phyloP scores from a whole-genome alignment of 192 early-diverging fungal genomes.

The Entomortierella lignicola region DNA sequence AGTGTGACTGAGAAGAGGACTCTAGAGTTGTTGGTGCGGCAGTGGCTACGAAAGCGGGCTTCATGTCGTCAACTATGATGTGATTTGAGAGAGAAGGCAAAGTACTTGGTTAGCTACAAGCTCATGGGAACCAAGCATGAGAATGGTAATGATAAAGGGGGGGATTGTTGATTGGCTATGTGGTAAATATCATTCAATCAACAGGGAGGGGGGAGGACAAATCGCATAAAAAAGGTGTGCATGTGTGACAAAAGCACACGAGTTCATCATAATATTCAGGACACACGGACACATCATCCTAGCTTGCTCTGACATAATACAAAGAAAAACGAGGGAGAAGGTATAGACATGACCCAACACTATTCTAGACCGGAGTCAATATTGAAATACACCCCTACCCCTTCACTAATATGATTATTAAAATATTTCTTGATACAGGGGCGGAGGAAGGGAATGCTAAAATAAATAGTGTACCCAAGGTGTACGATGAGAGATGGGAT shows the following conservation, averaged over 20 bases:
- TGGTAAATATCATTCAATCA: conserved; percentile 7
- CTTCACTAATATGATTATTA: neutral
- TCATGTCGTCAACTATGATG: conserved; percentile 16
- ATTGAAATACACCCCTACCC: neutral
- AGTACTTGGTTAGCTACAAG: neutral
- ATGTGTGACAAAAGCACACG: neutral
- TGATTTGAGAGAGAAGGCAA: neutral
- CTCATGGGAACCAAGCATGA: conserved; percentile 13
- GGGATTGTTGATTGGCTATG: too few relatives aligned
- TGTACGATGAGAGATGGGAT: neutral
- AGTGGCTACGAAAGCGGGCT: conserved; percentile 21
- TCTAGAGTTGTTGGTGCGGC: conserved; percentile 18
- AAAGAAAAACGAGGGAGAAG: neutral
- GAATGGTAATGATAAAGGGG: neutral
- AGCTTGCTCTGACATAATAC: conserved; percentile 14
- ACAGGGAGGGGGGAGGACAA: neutral
- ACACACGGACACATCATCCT: conserved; percentile 15
- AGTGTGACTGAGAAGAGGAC: conserved; percentile 2
- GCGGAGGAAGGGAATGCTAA: neutral
- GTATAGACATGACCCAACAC: neutral
- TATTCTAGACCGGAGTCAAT: neutral
- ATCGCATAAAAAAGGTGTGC: neutral
- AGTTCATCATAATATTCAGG: neutral
- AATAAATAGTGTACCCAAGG: neutral
- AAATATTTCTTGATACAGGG: neutral